Base-by-base conservation (phyloP, 805 yeast species). In the Pichia sporocuriosa region DNA sequence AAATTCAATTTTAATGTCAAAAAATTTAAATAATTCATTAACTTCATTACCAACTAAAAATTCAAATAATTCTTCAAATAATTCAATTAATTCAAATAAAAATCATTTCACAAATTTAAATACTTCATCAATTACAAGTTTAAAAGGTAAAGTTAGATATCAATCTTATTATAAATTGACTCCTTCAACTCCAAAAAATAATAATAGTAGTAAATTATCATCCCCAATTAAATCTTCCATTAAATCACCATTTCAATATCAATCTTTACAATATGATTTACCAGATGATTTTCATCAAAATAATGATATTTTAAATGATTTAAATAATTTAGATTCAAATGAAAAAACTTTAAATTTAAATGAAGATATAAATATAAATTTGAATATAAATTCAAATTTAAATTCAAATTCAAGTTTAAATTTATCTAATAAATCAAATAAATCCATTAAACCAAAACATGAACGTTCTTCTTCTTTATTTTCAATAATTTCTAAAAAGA, bases 211-310 rank as follows among this genome's bases (percentile, higher is more conserved):
- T n/a, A n/a, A 35, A 21, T 32, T 37, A 13, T 47, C 56, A n/a
- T 41, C 44, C 15, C 44, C 44, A 8, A 36, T 36, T 19, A 41
- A 41, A 27, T 37, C 39, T 12, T 11, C n/a, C n/a, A 22, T 31
- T 10, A 50, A 48, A 37, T 54, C 48, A 37, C 66, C 65, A 8
- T 62, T 62, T 47, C 59, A 60, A 39, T 62, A 56, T 47, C 63
- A 62, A 42, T 47, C 63, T 16, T 42, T 55, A 31, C 41, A 46
- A 2, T 62, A 62, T 42, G 66, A 62, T 32, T 49, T 60, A n/a
- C 61, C 65, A 10, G 53, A 55, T 24, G 50, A 55, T 31, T 55
- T 57, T 34, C 61, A 44, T 35, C n/a, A 27, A 28, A 22, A 34
- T 5, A 47, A 29, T 30, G 37, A 19, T 39, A 34, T 39, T 15